Base-by-base conservation (phyloP, 129 eudicot genomes). In the Tagetes erecta region DNA sequence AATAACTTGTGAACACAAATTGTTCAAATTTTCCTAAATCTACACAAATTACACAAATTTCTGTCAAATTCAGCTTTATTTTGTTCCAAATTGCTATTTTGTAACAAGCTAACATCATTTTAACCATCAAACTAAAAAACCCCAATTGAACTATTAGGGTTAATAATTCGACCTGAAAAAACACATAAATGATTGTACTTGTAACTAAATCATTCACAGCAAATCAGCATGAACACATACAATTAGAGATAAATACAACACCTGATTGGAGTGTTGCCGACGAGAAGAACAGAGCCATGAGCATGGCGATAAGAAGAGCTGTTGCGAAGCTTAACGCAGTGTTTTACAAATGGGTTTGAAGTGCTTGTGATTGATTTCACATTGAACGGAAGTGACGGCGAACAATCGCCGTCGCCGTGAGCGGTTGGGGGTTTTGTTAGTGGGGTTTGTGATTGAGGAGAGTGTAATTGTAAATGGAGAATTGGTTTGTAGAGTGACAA, bases 261-360 rank as follows among this genome's bases (percentile, higher is more conserved):
- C 97, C 98, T 86, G 49, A 93, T 78, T 40, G 90, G 96, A 64
- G 97, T 90, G 68, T 86, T 20, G 72, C 98, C 97, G 5, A 93
- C 91, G 52, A 93, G 84, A 74, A 93, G 92, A 80, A 87, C 87
- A 30, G 83, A 87, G 67, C 91, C 87, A 80, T 93, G 89, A 67
- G 82, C 74, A 73, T 88, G 97, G 45, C 98, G 95, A 78, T 90
- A 93, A 74, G 97, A 83, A 41, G 96, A 86, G 88, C 83, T 90
- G 59, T 84, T 89, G 1, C 98, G 91, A 62, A 93, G 98, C 85
- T 93, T 93, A 51, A 93, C 84, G 70, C 98, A 93, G 81, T 93
- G 98, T 64, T 93, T 93, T 7, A 90, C 92, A 81, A 93, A 93
- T 68, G 98, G 95, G 81, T 93, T 90, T 40, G 98, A 81, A 1